Evolutionary conservation across 768 basidiomycete genomes (phyloP).

Genomic region (Rhodocollybia butyracea): DNA sequence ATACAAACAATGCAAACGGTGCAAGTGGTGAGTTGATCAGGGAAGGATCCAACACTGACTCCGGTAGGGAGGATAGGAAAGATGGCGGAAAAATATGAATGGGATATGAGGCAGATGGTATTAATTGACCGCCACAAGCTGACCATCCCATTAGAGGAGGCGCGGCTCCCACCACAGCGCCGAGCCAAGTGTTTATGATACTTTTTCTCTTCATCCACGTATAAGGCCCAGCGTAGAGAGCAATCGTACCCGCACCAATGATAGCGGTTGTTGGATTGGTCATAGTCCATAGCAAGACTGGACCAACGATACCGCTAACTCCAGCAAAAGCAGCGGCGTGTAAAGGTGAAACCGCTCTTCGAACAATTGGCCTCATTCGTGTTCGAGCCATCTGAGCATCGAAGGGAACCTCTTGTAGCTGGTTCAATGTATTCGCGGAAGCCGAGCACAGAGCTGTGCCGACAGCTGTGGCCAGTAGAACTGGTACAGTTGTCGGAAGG

Average conservation of each 20-base stretch:
- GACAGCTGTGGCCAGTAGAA: conserved; percentile 80
- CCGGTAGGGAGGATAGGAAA: conserved; percentile 40
- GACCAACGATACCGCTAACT: conserved; percentile 75
- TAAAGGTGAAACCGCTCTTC: conserved; percentile 76
- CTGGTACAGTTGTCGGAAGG: conserved; percentile 75
- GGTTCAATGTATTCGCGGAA: conserved; percentile 93
- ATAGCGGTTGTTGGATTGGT: conserved; percentile 84
- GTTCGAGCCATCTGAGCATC: conserved; percentile 97
- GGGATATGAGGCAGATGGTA: conserved; percentile 63
- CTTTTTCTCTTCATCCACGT: conserved; percentile 88
- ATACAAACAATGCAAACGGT: conserved; percentile 73
- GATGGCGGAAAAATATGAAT: conserved; percentile 59
- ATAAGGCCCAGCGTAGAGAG: conserved; percentile 87
- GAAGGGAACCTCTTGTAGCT: conserved; percentile 90
- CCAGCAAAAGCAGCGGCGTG: conserved; percentile 83
- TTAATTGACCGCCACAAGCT: conserved; percentile 79
- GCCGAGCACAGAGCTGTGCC: conserved; percentile 91
- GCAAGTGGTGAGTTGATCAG: conserved; percentile 78
- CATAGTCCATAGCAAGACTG: conserved; percentile 72
- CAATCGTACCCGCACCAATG: conserved; percentile 81
- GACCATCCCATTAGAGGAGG: conserved; percentile 99
- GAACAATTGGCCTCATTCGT: conserved; percentile 80
- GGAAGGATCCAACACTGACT: conserved; percentile 36
- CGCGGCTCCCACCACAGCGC: conserved; percentile 86
- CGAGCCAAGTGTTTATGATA: conserved; percentile 90